Conservation (phyloP, 78 protist species). For the Cyanophora paradoxa region DNA sequence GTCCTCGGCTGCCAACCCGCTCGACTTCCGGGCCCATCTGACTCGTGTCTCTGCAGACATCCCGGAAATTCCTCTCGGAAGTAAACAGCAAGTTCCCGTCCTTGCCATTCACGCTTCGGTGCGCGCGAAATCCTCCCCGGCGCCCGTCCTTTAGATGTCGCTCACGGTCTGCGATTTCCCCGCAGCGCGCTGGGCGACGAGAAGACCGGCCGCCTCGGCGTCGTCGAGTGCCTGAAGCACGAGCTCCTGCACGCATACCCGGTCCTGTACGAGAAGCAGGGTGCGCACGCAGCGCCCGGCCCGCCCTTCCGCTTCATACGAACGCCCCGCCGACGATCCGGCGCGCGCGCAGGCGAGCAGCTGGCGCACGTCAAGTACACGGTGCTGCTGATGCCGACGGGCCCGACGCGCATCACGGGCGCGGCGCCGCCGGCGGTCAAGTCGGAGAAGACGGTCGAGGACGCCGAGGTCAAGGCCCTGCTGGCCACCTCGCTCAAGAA, state of each 20-base stretch:
- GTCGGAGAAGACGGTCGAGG: neutral
- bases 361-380: constrained; percentile 90
- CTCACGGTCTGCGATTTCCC: neutral
- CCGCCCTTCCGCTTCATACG: neutral
- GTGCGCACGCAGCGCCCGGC: neutral
- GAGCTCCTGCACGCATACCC: constrained; percentile 76
- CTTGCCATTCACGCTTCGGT: constrained; percentile 30
- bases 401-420: constrained; percentile 5
- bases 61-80: constrained; percentile 67
- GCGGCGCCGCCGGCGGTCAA: neutral
- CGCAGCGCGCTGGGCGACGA: neutral
- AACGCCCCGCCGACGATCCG: neutral
- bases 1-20: too few relatives aligned
- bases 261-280: constrained; percentile 72
- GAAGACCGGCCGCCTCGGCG: constrained; percentile 50
- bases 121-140: neutral
- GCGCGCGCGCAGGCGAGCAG: constrained; percentile 16
- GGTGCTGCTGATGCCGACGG: constrained; percentile 36
- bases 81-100: constrained; percentile 11
- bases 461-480: neutral
- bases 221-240: constrained; percentile 80
- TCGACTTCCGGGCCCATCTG: too few relatives aligned
- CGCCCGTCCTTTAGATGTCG: neutral
- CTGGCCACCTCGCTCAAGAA: neutral
- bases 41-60: too few relatives aligned